phyloP scores from a whole-genome alignment of 2,329 filamentous ascomycete species.

The Ophiostoma pallidulum region DNA sequence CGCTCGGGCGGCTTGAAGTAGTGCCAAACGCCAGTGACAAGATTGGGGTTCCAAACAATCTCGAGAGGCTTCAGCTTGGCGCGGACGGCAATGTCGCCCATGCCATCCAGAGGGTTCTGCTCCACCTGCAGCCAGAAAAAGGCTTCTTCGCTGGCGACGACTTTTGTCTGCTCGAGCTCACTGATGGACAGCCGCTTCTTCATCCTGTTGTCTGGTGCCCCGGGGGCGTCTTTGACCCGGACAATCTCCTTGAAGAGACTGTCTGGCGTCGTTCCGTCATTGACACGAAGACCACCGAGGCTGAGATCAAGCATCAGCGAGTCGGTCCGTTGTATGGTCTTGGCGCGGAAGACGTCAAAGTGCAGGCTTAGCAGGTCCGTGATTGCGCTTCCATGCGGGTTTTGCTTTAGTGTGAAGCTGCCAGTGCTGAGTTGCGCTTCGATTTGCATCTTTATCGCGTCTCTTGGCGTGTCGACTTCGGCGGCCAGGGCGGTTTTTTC shows the following conservation, averaged over 20 bases:
- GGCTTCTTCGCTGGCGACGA: constrained; percentile 50
- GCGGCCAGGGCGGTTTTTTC: constrained; percentile 87
- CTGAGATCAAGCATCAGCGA: constrained; percentile 83
- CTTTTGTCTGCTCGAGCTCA: constrained; percentile 37
- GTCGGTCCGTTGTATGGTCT: constrained; percentile 80
- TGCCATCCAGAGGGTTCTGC: constrained; percentile 86
- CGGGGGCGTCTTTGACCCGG: constrained; percentile 78
- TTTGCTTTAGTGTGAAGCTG: constrained; percentile 87
- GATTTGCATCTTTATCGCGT: constrained; percentile 86
- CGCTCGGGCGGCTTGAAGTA: constrained; percentile 96
- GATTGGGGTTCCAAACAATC: constrained; percentile 93
- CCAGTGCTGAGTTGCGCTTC: constrained; percentile 91
- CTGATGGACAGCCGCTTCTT: constrained; percentile 42
- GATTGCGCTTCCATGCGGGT: constrained; percentile 59
- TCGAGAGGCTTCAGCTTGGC: constrained; percentile 92
- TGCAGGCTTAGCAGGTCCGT: constrained; percentile 81
- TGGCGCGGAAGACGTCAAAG: constrained; percentile 90
- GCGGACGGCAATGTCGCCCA: constrained; percentile 81
- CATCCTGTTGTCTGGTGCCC: constrained; percentile 22
- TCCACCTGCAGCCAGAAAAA: constrained; percentile 93
- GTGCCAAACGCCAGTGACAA: constrained; percentile 79
- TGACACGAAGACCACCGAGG: constrained; percentile 84
- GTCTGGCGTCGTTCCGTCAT: constrained; percentile 87
- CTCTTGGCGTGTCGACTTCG: constrained; percentile 78
- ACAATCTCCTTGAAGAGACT: constrained; percentile 93